Evolutionary conservation across 1,284 basidiomycete species (phyloP).

Genomic region (Mycena citricolor): DNA sequence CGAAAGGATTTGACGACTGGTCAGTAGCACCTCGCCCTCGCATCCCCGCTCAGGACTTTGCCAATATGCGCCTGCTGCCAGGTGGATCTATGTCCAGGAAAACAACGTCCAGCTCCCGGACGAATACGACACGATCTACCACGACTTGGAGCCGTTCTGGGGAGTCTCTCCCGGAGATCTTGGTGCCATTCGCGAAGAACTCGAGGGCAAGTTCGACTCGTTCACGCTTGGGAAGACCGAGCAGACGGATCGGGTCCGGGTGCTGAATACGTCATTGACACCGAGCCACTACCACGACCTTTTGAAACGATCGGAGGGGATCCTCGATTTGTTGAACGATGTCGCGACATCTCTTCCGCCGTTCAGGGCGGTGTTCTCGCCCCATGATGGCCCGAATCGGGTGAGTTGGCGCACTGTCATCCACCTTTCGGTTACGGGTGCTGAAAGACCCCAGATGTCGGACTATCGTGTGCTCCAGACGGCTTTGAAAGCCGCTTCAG

Average conservation of each 20-base stretch:
- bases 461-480: slow-evolving; percentile 42
- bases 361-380: slow-evolving; percentile 46
- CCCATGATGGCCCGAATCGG: slow-evolving; percentile 42
- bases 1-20: slow-evolving; percentile 58
- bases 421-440: not conserved
- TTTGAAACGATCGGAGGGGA: slow-evolving; percentile 29
- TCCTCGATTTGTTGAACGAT: slow-evolving; percentile 39
- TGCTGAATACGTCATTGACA: slow-evolving; percentile 37
- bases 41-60: not conserved
- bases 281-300: slow-evolving; percentile 26
- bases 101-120: slow-evolving; percentile 62
- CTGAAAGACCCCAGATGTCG: slow-evolving; percentile 29
- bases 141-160: slow-evolving; percentile 55
- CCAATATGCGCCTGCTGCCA: slow-evolving; percentile 24
- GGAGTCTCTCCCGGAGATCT: slow-evolving; percentile 50
- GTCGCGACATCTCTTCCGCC: slow-evolving; percentile 39
- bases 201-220: slow-evolving; percentile 40
- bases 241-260: slow-evolving; percentile 28
- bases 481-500: slow-evolving; percentile 40
- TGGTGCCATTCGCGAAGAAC: slow-evolving; percentile 36
- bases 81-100: slow-evolving; percentile 59
- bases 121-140: slow-evolving; percentile 58
- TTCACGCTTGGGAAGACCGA: slow-evolving; percentile 41
- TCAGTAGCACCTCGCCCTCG: slow-evolving; percentile 25
- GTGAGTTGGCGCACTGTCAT: slow-evolving; percentile 7